These are phyloP conservation scores for Jaltomata sinuosa DNA, from an alignment of 257 asterid species.

Conservation along the genomic window DNA sequence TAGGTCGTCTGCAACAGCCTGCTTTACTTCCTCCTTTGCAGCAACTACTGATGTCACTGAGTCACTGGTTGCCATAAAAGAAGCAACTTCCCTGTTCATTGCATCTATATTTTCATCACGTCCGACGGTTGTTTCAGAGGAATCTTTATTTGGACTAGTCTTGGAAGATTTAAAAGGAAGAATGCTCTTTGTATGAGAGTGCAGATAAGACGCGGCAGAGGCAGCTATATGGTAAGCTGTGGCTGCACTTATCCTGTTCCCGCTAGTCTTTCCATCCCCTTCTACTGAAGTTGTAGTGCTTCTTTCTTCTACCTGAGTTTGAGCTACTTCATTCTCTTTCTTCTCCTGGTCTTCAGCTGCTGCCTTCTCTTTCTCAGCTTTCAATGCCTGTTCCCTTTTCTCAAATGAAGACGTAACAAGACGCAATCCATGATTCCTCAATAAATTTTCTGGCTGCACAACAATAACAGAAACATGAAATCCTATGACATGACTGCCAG, in stretches of 20 bases:
- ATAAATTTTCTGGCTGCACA: slow-evolving; percentile 61
- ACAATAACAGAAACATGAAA: background rate
- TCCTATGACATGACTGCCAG: background rate
- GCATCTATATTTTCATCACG: slow-evolving; percentile 6
- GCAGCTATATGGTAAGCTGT: slow-evolving; percentile 86
- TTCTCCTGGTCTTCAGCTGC: slow-evolving; percentile 24
- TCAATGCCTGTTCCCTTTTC: slow-evolving; percentile 60
- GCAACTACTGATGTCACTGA: slow-evolving; percentile 94
- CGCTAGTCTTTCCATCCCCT: slow-evolving; percentile 14
- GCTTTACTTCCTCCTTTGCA: slow-evolving; percentile 95
- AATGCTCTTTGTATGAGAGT: slow-evolving; percentile 71
- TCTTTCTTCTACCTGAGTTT: slow-evolving; percentile 15
- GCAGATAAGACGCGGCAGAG: slow-evolving; percentile 89
- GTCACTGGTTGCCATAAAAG: slow-evolving; percentile 76
- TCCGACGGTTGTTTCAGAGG: slow-evolving; percentile 7
- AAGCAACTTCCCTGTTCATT: slow-evolving; percentile 48
- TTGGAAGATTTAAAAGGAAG: slow-evolving; percentile 50
- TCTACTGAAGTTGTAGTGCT: slow-evolving; percentile 11
- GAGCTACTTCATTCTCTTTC: slow-evolving; percentile 9
- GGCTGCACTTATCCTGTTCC: slow-evolving; percentile 35
- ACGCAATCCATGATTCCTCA: slow-evolving; percentile 41
- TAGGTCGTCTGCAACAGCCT: slow-evolving; percentile 93
- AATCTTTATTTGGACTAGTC: slow-evolving; percentile 12
- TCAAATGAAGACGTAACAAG: slow-evolving; percentile 77
- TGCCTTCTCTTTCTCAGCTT: slow-evolving; percentile 43